Evolutionary conservation across 2,329 filamentous ascomycete genomes (phyloP), one percentile per base, ranked within the genome.

Genomic region (Fusarium continuum): DNA sequence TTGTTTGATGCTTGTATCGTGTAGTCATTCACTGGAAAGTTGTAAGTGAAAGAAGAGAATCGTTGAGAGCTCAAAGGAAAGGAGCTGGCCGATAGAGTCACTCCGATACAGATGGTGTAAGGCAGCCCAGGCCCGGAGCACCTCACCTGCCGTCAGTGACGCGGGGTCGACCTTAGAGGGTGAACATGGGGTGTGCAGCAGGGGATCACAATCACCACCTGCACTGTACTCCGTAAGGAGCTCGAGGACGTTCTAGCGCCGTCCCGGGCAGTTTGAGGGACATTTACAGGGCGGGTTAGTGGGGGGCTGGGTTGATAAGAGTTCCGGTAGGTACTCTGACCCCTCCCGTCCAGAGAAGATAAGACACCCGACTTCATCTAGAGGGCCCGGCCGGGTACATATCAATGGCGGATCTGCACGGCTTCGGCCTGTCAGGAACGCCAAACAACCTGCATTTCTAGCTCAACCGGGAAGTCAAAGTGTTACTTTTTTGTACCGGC

Each of bases 1-100:
- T 68, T 65, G 55, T 64, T 66, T 66, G 61, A 51, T 63, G 56
- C 54, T 69, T 64, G 50, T 68, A 60, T 71, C 61, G 69, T 70
- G 46, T 63, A 69, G 64, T 71, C 56, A 64, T 71, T 60, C 66
- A 64, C 57, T 56, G 55, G 25, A 53, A 50, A 55, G 57, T 51
- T 65, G 55, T 46, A 55, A 65, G 55, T 61, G 64, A 68, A 54
- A 66, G 67, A 55, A 64, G 62, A 56, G 57, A 51, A 45, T 53
- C 32, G 45, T 49, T 47, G 56, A 48, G 38, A 47, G 51, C 52
- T 57, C 56, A 60, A 59, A 52, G 53, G 59, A 38, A 55, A 47
- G 60, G 43, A 54, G 40, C 32, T 45, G 34, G 49, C 38, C 43
- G 46, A 47, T 25, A 53, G 44, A 55, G 58, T 61, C 58, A 61